Percentiles rank a stretch among this genome's conserved stretches.
Conservation (phyloP, 78 protist species). For the Chrysochromulina parva region DNA sequence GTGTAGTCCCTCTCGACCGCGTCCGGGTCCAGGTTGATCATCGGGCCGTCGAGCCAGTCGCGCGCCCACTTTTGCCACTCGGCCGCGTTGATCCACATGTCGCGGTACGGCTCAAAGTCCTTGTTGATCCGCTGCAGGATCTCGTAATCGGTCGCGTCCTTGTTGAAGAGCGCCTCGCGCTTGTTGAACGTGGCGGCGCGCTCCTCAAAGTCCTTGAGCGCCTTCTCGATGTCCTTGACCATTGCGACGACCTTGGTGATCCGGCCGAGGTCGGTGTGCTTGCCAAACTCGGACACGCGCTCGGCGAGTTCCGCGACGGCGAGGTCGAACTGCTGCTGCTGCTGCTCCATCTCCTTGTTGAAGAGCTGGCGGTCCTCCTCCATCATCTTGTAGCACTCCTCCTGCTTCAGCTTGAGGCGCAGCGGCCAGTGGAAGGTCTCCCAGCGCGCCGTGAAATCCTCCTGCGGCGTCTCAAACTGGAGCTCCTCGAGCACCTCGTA, state of each 20-base stretch:
- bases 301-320: not conserved
- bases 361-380: not conserved
- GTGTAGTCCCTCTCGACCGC: slow-evolving; percentile 25
- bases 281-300: not conserved
- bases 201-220: not conserved
- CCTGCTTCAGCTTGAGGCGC: not conserved
- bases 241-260: not conserved
- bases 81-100: slow-evolving; percentile 26
- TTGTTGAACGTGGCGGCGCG: not conserved
- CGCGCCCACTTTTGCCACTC: slow-evolving; percentile 6
- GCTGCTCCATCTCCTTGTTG: not conserved
- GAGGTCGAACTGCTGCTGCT: not conserved
- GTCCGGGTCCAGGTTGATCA: slow-evolving; percentile 57
- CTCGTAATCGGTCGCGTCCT: not conserved
- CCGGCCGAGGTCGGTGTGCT: not conserved
- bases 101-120: slow-evolving; percentile 44
- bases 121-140: not conserved
- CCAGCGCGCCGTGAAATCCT: not conserved
- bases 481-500: not conserved
- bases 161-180: slow-evolving; percentile 3
- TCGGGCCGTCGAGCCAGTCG: slow-evolving; percentile 39
- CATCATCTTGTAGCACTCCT: not conserved
- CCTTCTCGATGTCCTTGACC: not conserved
- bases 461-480: not conserved
- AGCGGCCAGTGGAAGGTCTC: not conserved